Evolutionary conservation across 768 basidiomycete genomes (phyloP).

Genomic region (Phylloporus arenicola): DNA sequence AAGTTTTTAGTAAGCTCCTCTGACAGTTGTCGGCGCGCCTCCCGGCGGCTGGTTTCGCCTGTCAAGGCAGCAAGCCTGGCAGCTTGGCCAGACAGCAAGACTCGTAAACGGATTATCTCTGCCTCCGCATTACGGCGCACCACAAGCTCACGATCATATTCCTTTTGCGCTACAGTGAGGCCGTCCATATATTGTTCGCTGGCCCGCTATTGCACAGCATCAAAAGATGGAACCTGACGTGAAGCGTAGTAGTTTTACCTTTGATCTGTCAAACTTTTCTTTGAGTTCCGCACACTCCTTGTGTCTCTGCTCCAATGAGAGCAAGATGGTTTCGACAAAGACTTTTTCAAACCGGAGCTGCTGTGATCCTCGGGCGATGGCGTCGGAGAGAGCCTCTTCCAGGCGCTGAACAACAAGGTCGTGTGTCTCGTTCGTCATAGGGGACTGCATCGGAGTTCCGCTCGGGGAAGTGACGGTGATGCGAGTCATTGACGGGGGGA

Average conservation of each 20-base stretch:
- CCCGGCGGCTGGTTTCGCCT: conserved; percentile 70
- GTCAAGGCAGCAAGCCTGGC: conserved; percentile 81
- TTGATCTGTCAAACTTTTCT: conserved; percentile 76
- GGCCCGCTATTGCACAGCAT: conserved; percentile 53
- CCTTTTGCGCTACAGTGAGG: conserved; percentile 85
- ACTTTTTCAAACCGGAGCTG: conserved; percentile 68
- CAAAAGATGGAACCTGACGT: background rate
- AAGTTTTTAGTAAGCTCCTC: conserved; percentile 76
- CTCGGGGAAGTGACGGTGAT: conserved; percentile 46
- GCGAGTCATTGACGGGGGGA: conserved; percentile 27
- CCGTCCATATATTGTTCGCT: conserved; percentile 93
- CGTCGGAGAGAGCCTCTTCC: conserved; percentile 57
- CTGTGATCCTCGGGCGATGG: conserved; percentile 51
- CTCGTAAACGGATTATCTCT: conserved; percentile 80
- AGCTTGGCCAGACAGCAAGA: conserved; percentile 85
- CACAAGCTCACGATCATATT: conserved; percentile 89
- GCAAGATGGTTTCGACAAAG: conserved; percentile 66
- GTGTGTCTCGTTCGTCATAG: conserved; percentile 31
- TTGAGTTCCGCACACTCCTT: conserved; percentile 61
- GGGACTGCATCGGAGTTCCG: conserved; percentile 22
- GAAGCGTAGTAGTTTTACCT: conserved; percentile 45
- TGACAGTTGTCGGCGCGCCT: conserved; percentile 72
- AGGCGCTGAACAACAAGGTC: conserved; percentile 48
- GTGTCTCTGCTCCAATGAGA: conserved; percentile 59
- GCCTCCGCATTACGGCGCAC: conserved; percentile 87